Base-by-base conservation (phyloP, 2,329 filamentous ascomycete species). In the Herpotrichia juniperi region DNA sequence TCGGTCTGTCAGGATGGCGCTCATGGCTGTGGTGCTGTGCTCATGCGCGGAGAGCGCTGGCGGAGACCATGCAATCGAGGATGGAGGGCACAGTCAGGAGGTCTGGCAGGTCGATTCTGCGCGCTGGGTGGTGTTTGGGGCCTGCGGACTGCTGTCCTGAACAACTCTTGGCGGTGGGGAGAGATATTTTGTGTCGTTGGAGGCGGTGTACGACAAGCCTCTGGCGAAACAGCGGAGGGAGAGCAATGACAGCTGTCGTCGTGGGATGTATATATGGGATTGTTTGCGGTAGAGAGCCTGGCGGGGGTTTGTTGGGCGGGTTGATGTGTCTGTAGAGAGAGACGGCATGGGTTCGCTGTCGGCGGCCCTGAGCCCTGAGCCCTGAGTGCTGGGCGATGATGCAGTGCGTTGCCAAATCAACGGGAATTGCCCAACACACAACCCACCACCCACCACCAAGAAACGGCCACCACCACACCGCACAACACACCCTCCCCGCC, bases 1-100 rank as follows among this genome's bases (percentile, higher is more conserved):
- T 71, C 89, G 86, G 68, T 83, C 79, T 56, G 90, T 91, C 77
- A 94, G 79, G 74, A 91, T 82, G 70, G 85, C 84, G 79, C 84
- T 88, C 89, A 93, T 93, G 61, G 69, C 75, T 77, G 60, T 56
- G 61, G 51, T 43, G 50, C 52, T 58, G 57, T 46, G 54, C 53
- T 58, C 61, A 65, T 58, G 53, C 45, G 58, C 46, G 47, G 54
- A 49, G 49, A 57, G 53, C 61, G 40, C 54, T 43, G 47, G 51
- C 51, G 59, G 56, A 62, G 60, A 72, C 67, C 70, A 72, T 73
- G 56, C 58, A 72, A 59, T 50, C 39, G 22, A 44, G 44, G 22
- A 32, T 30, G 28, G 19, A 31, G 30, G 17, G 21, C 2, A 44
- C 44, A 7, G 7, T 42, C 45, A 31, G 21, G 11, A 16, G 14